Evolutionary conservation across 1,284 basidiomycete species (phyloP), one percentile per base, ranked within the genome.

Genomic region (Cryptococcus sp.): DNA sequence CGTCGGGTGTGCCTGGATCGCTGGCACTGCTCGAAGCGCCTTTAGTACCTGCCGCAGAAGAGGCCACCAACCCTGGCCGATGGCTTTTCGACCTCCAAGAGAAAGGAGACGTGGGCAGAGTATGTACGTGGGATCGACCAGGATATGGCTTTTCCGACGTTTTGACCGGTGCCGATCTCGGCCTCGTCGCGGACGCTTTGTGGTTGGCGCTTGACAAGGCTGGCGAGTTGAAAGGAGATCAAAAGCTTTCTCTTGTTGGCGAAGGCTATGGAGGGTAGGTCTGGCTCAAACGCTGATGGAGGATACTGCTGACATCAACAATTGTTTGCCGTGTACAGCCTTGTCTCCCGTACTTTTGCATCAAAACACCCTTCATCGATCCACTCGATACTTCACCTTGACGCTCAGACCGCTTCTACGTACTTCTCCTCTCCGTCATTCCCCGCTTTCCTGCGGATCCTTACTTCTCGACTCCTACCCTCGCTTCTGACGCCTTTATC

Each of bases 111-210:
- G 67, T 76, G 11, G 70, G 69, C 1, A 66, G 67, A 45, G 68
- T 76, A 16, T 77, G 75, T 58, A 64, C 70, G 0, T 77, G 75
- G 75, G 75, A 77, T 47, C 61, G 74, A 61, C 75, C 75, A 3
- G 75, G 75, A 4, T 77, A 77, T 53, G 75, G 75, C 1, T 76
- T 76, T 61, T 71, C 68, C 23, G 70, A 76, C 22, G 63, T 67
- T 17, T 54, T 71, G 40, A 56, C 57, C 3, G 64, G 65, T n/a
- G 70, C 71, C 20, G 69, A 74, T 45, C 49, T 77, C 23, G 73
- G 73, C 8, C 47, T 57, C 25, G 70, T 77, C 8, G 64, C 72
- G 3, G 73, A 75, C 58, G 59, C 63, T 0, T 53, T 77, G 10
- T 74, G 68, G 59, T 38, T 60, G 20, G 70, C 68, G 10, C 54